Evolutionary conservation across 2,329 filamentous ascomycete genomes (phyloP), one percentile per base, ranked within the genome.

Genomic region (Ascochyta rabiei): DNA sequence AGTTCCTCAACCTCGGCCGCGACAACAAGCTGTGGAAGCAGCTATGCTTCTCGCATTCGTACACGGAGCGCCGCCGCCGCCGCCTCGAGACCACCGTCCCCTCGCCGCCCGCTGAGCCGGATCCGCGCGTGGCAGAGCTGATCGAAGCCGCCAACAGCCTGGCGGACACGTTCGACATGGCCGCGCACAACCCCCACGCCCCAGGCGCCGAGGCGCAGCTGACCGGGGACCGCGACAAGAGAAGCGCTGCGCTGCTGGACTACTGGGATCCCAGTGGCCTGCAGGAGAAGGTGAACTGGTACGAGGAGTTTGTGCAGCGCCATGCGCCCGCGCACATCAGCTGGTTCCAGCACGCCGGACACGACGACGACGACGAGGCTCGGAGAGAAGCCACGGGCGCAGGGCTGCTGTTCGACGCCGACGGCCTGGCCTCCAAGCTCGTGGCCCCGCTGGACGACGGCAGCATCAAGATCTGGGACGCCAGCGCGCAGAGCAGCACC

Each of bases 201-300:
- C 59, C 76, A 13, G 69, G 60, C 31, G 70, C 69, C 2, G 67
- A 73, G 57, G 64, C 55, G 56, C 67, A 69, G 63, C 63, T 46
- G 33, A 63, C 68, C 16, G 53, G 66, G 66, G 68, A 76, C 58
- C 66, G 50, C 13, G 58, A 63, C 12, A 70, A 62, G 57, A 78
- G 83, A 63, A 77, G 78, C 50, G 75, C 78, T 19, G 82, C 86
- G 44, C 83, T 90, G 53, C 79, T 89, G 68, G 87, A 87, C 4
- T 91, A 91, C 63, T 96, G 92, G 92, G 91, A 96, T 63, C 90
- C 90, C 0, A 85, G 85, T 0, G 91, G 89, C 60, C 84, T 86
- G 0, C 78, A 76, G 4, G 92, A 97, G 75, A 80, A 80, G 35
- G 81, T 93, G 18, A 86, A 89, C 43, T 97, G 91, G 89, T 96